Base-by-base conservation (phyloP, 2,329 filamentous ascomycete genomes). In the Fusarium gaditjirri region DNA sequence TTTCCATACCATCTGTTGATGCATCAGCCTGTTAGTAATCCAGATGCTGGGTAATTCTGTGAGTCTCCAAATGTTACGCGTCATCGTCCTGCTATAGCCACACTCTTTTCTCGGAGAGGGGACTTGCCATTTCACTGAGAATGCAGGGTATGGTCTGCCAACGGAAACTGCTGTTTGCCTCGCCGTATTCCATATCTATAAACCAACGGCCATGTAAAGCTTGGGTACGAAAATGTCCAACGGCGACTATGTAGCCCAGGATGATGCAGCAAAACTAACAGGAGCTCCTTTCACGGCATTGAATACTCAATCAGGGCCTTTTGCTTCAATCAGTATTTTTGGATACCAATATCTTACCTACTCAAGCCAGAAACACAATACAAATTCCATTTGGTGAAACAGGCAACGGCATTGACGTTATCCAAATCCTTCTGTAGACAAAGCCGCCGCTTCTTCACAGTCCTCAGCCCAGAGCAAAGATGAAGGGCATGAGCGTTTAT, bases 191-290 rank as follows among this genome's bases (percentile, higher is more conserved):
- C 13, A 10, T 27, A 21, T 50, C 13, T n/a, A 11, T 21, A 21
- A 27, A 19, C 23, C 5, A 27, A 14, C 6, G 1, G 17, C 1
- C 9, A 8, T 21, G 17, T 8, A 23, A 3, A 33, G 16, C 14
- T 27, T 36, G n/a, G 3, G 16, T 11, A 21, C 35, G 17, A 21
- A 36, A 4, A 2, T 3, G 3, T 27, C 8, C 8, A 10, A 4
- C 10, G 5, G 16, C 9, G n/a, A 36, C 13, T 52, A 5, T 52
- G 9, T 36, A 14, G 23, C 8, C 6, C 16, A 6, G 10, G 12
- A 36, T 14, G 47, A 21, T 21, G 9, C 9, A 25, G 12, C 3
- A 16, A 25, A 16, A 16, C 6, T 21, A 21, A 16, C 5, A 19
- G 17, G 14, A 27, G 19, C 16, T 6, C 10, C 23, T 27, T 52